Base-by-base conservation (phyloP, 78 protist species). In the Ministeria vibrans region DNA sequence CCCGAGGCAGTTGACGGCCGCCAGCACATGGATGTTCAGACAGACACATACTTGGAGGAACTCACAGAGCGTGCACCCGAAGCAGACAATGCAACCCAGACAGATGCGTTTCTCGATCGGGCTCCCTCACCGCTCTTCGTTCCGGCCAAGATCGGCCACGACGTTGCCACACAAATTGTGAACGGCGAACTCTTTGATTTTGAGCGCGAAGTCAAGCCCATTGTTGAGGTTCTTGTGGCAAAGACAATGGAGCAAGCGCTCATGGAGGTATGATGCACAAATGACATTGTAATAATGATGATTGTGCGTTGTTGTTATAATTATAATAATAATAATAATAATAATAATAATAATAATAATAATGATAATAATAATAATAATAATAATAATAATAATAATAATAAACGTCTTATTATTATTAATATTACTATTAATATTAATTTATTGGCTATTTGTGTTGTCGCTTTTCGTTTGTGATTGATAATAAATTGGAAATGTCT, bases 131-230 rank as follows among this genome's bases (percentile, higher is more conserved):
- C 95, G n/a, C 43, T 62, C 22, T 91, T 77, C 73, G 41, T 89
- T 36, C 95, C 95, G 38, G 63, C 25, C 55, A 87, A 88, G 82
- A 69, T 81, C 20, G 96, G 93, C 30, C 41, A 66, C 0, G 91
- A 87, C 84, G 79, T 22, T 13, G 91, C 62, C 38, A 89, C 92
- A 5, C 95, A 94, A 73, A 81, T 94, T 25, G 7, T 49, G 20
- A 89, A 80, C 2, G 91, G 89, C 53, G 95, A 91, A 32, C 75
- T 94, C n/a, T 94, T 94, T 74, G 90, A 91, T 84, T 94, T 94
- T 43, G 95, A 94, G 70, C n/a, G 55, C 34, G 97, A 94, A 75
- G 91, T 88, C 32, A 88, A 90, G 55, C 95, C 97, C 20, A 91
- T 94, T 46, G 83, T 94, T 32, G 94, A 94, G 41, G 92, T 91